Conservation (phyloP, 257 asterid species). For the Leonotis leonurus region DNA sequence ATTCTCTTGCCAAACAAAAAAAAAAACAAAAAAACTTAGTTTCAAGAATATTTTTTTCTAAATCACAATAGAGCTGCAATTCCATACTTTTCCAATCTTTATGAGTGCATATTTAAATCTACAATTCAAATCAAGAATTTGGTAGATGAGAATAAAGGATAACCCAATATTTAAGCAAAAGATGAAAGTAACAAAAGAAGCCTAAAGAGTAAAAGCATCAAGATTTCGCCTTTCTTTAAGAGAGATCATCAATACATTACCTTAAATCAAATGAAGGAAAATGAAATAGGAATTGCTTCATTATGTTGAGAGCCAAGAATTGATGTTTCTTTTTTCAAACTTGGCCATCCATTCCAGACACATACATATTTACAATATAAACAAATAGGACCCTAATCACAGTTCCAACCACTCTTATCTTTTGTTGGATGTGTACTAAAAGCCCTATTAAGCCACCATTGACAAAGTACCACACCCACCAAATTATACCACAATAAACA, state of each 20-base stretch:
- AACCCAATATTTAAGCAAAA: too few species aligned
- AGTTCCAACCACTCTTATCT: constrained; percentile 24
- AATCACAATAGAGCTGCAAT: background rate
- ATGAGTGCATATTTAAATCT: too few species aligned
- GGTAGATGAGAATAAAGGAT: too few species aligned
- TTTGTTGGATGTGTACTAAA: constrained; percentile 17
- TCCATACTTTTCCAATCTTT: background rate
- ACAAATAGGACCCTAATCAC: constrained; percentile 29
- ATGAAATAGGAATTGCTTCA: constrained; percentile 13
- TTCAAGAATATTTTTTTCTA: constrained; percentile 1
- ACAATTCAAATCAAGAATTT: too few species aligned
- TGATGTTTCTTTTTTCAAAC: constrained; percentile 23
- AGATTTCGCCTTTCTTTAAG: too few species aligned
- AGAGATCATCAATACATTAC: background rate
- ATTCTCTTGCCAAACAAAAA: background rate
- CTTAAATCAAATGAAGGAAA: constrained; percentile 4
- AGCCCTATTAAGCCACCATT: constrained; percentile 23
- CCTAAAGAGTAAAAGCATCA: background rate
- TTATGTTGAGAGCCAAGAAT: constrained; percentile 21
- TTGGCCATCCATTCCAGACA: constrained; percentile 28
- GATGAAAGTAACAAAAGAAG: background rate
- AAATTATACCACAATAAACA: constrained; percentile 30
- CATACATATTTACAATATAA: constrained; percentile 36
- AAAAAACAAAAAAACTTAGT: background rate
- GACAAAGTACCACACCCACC: constrained; percentile 25